These are phyloP conservation scores for Mortierella sp. DNA, from an alignment of 371 early-diverging fungal genomes.

Conservation along the genomic window DNA sequence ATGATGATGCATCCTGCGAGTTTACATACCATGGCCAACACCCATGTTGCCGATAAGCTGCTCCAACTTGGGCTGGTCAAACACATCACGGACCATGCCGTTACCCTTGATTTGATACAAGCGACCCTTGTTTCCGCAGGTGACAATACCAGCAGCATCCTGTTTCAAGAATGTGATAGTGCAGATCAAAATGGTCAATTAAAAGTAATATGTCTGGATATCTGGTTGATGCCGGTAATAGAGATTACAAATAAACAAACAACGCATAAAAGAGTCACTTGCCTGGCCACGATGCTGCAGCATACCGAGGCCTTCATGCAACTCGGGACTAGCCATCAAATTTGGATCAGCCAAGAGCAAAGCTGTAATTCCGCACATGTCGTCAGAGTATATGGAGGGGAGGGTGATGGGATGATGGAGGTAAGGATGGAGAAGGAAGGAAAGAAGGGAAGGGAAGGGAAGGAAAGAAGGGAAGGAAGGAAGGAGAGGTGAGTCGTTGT, in stretches of 20 bases:
- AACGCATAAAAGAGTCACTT: slow-evolving; percentile 29
- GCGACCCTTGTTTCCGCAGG: slow-evolving; percentile 95
- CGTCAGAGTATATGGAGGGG: not conserved
- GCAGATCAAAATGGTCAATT: not conserved
- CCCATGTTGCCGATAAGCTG: slow-evolving; percentile 90
- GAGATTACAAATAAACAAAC: not conserved
- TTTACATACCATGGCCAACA: slow-evolving; percentile 93
- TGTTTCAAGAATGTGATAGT: slow-evolving; percentile 40
- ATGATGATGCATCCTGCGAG: not conserved
- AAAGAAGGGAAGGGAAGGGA: not conserved
- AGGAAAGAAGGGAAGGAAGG: slow-evolving; percentile 4
- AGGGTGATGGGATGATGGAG: not conserved
- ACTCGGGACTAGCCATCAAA: slow-evolving; percentile 83
- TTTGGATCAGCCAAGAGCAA: slow-evolving; percentile 86
- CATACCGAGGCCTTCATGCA: slow-evolving; percentile 93
- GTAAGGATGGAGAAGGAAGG: slow-evolving; percentile 7
- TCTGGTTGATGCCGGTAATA: not conserved
- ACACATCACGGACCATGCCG: slow-evolving; percentile 98
- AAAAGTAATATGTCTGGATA: not conserved
- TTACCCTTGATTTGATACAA: slow-evolving; percentile 98
- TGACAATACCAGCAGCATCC: slow-evolving; percentile 99
- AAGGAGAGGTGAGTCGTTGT: slow-evolving; percentile 7
- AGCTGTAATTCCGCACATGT: slow-evolving; percentile 95
- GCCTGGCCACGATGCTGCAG: slow-evolving; percentile 99
- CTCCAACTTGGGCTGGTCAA: slow-evolving; percentile 81